Evolutionary conservation across 2,329 filamentous ascomycete genomes (phyloP).

Genomic region (Pseudogymnoascus sp.): DNA sequence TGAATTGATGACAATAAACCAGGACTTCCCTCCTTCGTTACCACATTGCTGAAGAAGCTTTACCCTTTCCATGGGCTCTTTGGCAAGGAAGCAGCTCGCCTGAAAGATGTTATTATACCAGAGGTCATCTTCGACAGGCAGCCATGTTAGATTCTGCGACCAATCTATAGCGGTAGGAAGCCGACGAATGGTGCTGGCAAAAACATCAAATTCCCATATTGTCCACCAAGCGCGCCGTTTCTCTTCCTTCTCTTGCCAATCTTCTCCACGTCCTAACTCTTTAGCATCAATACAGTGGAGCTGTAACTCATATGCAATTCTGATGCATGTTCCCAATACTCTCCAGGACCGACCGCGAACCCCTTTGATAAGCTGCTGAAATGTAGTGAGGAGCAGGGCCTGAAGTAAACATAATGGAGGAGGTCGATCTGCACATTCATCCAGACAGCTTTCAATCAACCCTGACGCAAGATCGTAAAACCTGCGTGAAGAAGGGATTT

Average conservation of each 20-base stretch:
- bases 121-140: constrained; percentile 29
- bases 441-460: constrained; percentile 25
- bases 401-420: constrained; percentile 31
- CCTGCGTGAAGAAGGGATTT: constrained; percentile 7
- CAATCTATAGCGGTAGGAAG: constrained; percentile 30
- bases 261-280: constrained; percentile 11
- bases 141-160: constrained; percentile 28
- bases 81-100: constrained; percentile 25
- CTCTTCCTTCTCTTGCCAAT: constrained; percentile 28
- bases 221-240: constrained; percentile 33
- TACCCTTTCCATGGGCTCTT: constrained; percentile 26
- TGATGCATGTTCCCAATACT: constrained; percentile 21
- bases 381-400: constrained; percentile 28
- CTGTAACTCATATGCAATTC: constrained; percentile 18
- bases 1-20: constrained; percentile 33
- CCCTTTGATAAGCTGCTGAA: constrained; percentile 29
- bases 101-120: constrained; percentile 26
- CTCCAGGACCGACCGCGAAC: constrained; percentile 32
- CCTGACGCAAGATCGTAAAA: constrained; percentile 21
- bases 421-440: constrained; percentile 25
- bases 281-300: constrained; percentile 14
- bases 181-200: constrained; percentile 32
- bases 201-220: constrained; percentile 37
- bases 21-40: constrained; percentile 29
- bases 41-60: constrained; percentile 25